These are phyloP conservation scores for Aspergillus jensenii DNA, from an alignment of 2,329 filamentous ascomycete species.

Conservation along the genomic window DNA sequence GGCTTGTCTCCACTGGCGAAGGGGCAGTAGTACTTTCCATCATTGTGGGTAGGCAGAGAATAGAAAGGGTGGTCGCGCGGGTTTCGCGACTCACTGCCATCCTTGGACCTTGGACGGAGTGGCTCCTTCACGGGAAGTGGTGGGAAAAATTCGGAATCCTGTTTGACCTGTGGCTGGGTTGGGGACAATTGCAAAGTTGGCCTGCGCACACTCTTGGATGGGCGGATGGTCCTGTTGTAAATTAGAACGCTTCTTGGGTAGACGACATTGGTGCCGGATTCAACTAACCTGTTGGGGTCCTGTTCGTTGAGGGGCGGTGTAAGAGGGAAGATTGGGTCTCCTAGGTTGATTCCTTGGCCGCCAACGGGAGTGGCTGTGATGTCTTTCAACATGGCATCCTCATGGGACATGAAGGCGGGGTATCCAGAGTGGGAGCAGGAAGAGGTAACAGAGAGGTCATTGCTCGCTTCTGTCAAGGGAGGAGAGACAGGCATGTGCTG, in stretches of 20 bases:
- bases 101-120: slow-evolving; percentile 37
- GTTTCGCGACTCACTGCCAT: slow-evolving; percentile 37
- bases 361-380: slow-evolving; percentile 34
- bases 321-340: slow-evolving; percentile 41
- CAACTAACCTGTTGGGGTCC: slow-evolving; percentile 42
- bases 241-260: slow-evolving; percentile 9
- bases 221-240: slow-evolving; percentile 38
- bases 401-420: slow-evolving; percentile 37
- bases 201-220: slow-evolving; percentile 39
- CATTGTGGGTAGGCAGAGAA: slow-evolving; percentile 47
- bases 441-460: slow-evolving; percentile 42
- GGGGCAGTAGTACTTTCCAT: slow-evolving; percentile 92
- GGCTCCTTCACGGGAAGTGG: slow-evolving; percentile 35
- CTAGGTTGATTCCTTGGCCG: slow-evolving; percentile 36
- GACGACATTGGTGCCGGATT: neutral
- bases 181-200: slow-evolving; percentile 34
- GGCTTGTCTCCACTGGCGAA: slow-evolving; percentile 66
- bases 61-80: slow-evolving; percentile 46
- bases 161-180: slow-evolving; percentile 34
- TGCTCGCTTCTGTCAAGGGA: slow-evolving; percentile 43
- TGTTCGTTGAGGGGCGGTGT: slow-evolving; percentile 41
- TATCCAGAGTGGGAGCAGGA: slow-evolving; percentile 41
- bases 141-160: slow-evolving; percentile 39
- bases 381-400: slow-evolving; percentile 40
- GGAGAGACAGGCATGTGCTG: slow-evolving; percentile 43